Evolutionary conservation across 306 rosid genomes (phyloP), one percentile per base, ranked within the genome.

Genomic region (Hippophae rhamnoides): DNA sequence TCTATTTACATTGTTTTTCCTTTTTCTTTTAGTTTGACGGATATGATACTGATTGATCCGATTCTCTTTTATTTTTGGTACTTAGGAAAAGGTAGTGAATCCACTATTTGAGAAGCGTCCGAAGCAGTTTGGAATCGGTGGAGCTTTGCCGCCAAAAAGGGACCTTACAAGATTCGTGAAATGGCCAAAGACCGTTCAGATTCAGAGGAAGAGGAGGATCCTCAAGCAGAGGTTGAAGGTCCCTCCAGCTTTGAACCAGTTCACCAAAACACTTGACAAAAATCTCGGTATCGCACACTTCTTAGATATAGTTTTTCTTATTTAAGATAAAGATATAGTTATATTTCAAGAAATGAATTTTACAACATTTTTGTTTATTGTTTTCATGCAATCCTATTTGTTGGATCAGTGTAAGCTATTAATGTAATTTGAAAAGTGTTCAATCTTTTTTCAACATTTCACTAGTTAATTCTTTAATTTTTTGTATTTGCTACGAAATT

Each of bases 191-290:
- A 72, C 50, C 9, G 85, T 80, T 2, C 83, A 74, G 38, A 46
- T 85, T 53, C 84, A 85, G 76, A 72, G 94, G 65, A 85, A 85
- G 77, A 79, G 73, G 72, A 71, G 89, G 43, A 82, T 85, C 14
- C 79, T 85, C 8, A 82, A 82, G 79, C 89, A 82, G 73, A 52
- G 84, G 46, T 52, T 78, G 76, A 88, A 88, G 84, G 96, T 88
- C 25, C 87, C 96, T 2, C 94, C 89, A 18, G 78, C 87, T 18
- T 63, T 88, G 72, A 87, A 88, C 54, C 86, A 85, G 74, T 84
- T 88, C 72, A 88, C 94, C 1, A 88, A 88, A 63, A 88, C 89
- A 7, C 74, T 88, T 1, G 96, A 88, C 73, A 88, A 87, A 57
- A 84, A 82, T 50, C 76, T 87, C 0, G 93, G 95, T 84, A 55